Conservation (phyloP, 2,329 filamentous ascomycete species). For the Geosmithia putterillii region DNA sequence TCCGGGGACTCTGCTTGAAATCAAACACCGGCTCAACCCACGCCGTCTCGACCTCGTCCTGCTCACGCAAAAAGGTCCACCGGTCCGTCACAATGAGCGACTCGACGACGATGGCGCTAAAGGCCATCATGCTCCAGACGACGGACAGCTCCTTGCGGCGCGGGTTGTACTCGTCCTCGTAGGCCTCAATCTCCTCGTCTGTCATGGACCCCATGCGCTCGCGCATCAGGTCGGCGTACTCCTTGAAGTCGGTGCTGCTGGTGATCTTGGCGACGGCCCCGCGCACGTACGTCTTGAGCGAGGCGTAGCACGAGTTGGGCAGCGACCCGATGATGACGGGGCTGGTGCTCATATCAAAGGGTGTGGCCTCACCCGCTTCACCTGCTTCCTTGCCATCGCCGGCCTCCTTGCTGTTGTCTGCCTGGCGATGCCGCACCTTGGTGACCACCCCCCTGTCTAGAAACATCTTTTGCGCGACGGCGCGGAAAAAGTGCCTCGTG, state of each 20-base stretch:
- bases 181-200: constrained; percentile 62
- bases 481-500: constrained; percentile 83
- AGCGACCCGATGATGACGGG: constrained; percentile 82
- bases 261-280: constrained; percentile 70
- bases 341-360: constrained; percentile 49
- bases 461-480: constrained; percentile 83
- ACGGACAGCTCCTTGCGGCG: constrained; percentile 73
- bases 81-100: constrained; percentile 82
- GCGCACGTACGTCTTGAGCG: constrained; percentile 65
- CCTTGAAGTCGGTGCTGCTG: constrained; percentile 40
- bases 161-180: constrained; percentile 51
- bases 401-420: constrained; percentile 5
- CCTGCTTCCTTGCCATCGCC: constrained; percentile 6
- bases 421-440: constrained; percentile 33
- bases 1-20: constrained; percentile 73
- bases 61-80: constrained; percentile 74
- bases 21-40: constrained; percentile 96
- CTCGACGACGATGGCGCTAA: constrained; percentile 81
- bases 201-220: constrained; percentile 56
- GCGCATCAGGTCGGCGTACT: constrained; percentile 47
- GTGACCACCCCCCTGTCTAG: constrained; percentile 70
- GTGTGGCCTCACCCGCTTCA: constrained; percentile 12
- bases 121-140: constrained; percentile 93
- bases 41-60: constrained; percentile 53
- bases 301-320: constrained; percentile 65